Evolutionary conservation across 805 yeast genomes (phyloP).

Genomic region (Maudiozyma barnettii): DNA sequence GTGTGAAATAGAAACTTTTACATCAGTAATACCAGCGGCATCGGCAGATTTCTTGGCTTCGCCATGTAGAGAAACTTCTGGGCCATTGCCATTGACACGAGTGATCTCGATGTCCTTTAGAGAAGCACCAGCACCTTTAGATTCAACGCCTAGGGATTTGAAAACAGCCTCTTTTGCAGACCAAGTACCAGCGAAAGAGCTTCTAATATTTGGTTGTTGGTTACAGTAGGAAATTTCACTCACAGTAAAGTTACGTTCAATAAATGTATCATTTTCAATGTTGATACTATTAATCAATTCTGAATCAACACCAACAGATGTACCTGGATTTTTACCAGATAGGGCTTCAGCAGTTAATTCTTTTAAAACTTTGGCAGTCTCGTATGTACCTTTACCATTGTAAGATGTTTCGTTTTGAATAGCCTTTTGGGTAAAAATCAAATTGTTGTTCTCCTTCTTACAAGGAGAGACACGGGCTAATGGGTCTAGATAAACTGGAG

Average conservation of each 20-base stretch:
- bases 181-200: constrained; percentile 97
- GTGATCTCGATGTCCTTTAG: constrained; percentile 82
- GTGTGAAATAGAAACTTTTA: constrained; percentile 88
- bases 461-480: constrained; percentile 45
- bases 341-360: constrained; percentile 40
- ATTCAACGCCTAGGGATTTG: constrained; percentile 82
- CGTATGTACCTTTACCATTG: constrained; percentile 33
- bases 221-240: constrained; percentile 72
- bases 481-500: constrained; percentile 90
- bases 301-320: constrained; percentile 89
- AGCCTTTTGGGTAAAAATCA: constrained; percentile 40
- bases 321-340: constrained; percentile 32
- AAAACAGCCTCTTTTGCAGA: constrained; percentile 98
- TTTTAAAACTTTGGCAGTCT: constrained; percentile 56
- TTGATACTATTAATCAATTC: constrained; percentile 78
- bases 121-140: constrained; percentile 93
- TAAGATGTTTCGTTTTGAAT: constrained; percentile 39
- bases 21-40: constrained; percentile 54
- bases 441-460: constrained; percentile 30
- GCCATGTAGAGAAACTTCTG: constrained; percentile 69
- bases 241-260: constrained; percentile 84
- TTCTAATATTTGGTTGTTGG: constrained; percentile 64
- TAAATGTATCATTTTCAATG: constrained; percentile 78
- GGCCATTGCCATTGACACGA: constrained; percentile 69
- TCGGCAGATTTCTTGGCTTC: constrained; percentile 67